Conservation (phyloP, 108 stramenopile genomes). For the Epithemia pelagica region DNA sequence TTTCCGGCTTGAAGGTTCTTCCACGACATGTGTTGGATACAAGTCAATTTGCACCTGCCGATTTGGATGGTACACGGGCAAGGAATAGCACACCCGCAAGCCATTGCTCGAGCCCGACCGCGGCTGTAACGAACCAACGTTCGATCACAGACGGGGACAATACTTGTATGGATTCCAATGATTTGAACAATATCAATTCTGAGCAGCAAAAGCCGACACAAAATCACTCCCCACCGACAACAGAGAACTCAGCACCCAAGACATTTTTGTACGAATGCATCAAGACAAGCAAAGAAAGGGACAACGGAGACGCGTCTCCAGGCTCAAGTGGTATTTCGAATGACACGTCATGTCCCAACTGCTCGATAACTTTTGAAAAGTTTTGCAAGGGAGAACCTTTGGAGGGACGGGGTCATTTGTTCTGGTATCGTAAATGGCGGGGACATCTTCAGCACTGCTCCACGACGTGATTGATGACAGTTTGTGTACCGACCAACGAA, state of each 20-base stretch:
- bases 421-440: constrained; percentile 58
- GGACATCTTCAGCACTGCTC: constrained; percentile 59
- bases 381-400: constrained; percentile 53
- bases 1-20: constrained; percentile 47
- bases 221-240: no score
- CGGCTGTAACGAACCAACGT: constrained; percentile 13
- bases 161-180: no score
- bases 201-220: background rate
- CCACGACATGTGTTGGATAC: constrained; percentile 23
- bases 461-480: no score
- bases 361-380: constrained; percentile 31
- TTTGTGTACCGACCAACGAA: no score
- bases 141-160: no score
- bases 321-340: constrained; percentile 6
- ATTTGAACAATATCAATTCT: background rate
- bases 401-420: constrained; percentile 35
- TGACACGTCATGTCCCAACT: constrained; percentile 32
- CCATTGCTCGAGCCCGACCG: constrained; percentile 4
- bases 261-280: constrained; percentile 3
- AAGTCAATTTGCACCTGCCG: constrained; percentile 8
- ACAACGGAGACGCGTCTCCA: background rate
- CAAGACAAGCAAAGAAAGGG: background rate
- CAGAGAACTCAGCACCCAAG: no score
- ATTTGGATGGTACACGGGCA: constrained; percentile 10
- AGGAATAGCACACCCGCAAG: constrained; percentile 3